Conservation (phyloP, 164 flowering plant species). For the Liriodendron chinense region DNA sequence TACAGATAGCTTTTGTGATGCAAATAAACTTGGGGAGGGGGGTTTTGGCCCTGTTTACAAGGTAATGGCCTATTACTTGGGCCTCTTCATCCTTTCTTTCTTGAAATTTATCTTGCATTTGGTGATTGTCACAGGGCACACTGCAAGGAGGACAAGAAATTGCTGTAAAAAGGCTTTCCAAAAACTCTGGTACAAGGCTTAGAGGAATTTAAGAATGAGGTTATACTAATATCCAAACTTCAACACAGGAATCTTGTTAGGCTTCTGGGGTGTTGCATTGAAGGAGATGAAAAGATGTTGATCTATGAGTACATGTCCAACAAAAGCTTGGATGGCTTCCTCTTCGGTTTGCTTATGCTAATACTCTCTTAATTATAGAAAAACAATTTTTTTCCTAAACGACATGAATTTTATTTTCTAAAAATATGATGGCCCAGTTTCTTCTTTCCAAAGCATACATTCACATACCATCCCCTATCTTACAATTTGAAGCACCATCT, state of each 20-base stretch:
- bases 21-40: not conserved
- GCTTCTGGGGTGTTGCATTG: constrained; percentile 19
- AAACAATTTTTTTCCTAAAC: too few species aligned
- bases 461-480: too few species aligned
- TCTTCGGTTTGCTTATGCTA: constrained; percentile 3
- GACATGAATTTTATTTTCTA: too few species aligned
- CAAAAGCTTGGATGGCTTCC: constrained; percentile 13
- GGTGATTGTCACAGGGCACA: constrained; percentile 1
- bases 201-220: constrained; percentile 22
- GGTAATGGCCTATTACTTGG: not conserved
- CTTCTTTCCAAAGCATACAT: too few species aligned
- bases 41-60: constrained; percentile 2
- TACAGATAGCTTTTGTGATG: not conserved
- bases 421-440: too few species aligned
- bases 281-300: constrained; percentile 20
- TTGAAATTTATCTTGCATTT: not conserved
- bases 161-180: constrained; percentile 20
- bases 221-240: constrained; percentile 13
- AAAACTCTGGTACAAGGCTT: constrained; percentile 15
- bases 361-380: too few species aligned
- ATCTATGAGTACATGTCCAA: constrained; percentile 22
- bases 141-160: constrained; percentile 12
- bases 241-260: constrained; percentile 24
- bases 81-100: too few species aligned
- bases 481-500: too few species aligned